These are phyloP conservation scores for Thuidium tamariscinum DNA, from an alignment of 225 moss, liverwort and hornwort species.

Conservation along the genomic window DNA sequence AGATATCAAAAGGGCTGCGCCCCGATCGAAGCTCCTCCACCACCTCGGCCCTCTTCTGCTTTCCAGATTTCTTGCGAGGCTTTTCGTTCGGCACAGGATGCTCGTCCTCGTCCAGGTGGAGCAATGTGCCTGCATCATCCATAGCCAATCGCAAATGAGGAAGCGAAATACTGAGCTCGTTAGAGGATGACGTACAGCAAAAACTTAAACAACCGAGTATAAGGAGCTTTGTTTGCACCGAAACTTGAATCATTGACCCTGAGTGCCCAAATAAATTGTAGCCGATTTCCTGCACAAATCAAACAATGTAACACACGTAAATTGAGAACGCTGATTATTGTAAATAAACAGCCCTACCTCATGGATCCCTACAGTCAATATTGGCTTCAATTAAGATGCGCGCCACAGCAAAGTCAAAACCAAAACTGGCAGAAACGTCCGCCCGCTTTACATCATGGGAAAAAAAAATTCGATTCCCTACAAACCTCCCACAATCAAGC, in stretches of 20 bases:
- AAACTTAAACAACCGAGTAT: neutral
- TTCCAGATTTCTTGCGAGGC: constrained; percentile 22
- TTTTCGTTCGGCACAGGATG: neutral
- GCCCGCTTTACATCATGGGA: neutral
- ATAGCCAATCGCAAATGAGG: neutral
- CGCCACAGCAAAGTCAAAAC: neutral
- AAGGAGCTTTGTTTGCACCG: neutral
- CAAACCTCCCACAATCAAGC: neutral
- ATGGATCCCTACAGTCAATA: neutral
- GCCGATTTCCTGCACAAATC: neutral
- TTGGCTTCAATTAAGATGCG: neutral
- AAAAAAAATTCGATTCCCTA: neutral
- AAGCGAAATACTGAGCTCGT: neutral
- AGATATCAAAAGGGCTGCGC: constrained; percentile 42
- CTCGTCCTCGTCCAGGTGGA: neutral
- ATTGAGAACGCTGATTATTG: neutral
- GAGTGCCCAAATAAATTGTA: neutral
- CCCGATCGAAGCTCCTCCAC: constrained; percentile 51
- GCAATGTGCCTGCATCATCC: constrained; percentile 1
- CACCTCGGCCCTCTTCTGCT: constrained; percentile 28
- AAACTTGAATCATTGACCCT: neutral
- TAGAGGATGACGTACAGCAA: neutral
- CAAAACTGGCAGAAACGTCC: neutral
- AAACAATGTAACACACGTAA: neutral
- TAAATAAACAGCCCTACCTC: neutral